These are phyloP conservation scores for Tricladium varicosporioides DNA, from an alignment of 2,329 filamentous ascomycete genomes.

Conservation along the genomic window DNA sequence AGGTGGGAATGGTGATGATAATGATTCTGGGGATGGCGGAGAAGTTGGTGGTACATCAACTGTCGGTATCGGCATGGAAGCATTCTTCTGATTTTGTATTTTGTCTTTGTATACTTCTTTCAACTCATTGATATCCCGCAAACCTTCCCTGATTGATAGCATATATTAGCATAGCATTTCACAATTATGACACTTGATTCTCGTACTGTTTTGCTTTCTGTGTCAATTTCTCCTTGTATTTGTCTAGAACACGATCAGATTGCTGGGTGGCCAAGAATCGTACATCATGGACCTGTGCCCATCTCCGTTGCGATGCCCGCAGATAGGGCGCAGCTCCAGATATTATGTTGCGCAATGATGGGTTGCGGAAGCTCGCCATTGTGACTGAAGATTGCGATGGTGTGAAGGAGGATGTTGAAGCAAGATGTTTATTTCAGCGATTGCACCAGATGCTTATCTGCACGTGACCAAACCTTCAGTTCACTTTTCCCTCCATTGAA, in stretches of 20 bases:
- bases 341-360: slow-evolving; percentile 45
- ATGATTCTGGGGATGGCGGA: slow-evolving; percentile 36
- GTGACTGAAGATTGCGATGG: neutral
- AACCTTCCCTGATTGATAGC: slow-evolving; percentile 49
- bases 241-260: slow-evolving; percentile 69
- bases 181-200: too few species aligned
- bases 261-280: slow-evolving; percentile 82
- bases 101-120: slow-evolving; percentile 82
- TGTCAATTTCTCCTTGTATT: slow-evolving; percentile 83
- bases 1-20: slow-evolving; percentile 33
- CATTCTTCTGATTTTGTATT: slow-evolving; percentile 68
- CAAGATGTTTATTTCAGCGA: too few species aligned
- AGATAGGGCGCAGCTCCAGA: slow-evolving; percentile 31
- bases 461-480: too few species aligned
- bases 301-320: slow-evolving; percentile 64
- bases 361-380: slow-evolving; percentile 51
- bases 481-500: too few species aligned
- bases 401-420: too few species aligned
- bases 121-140: slow-evolving; percentile 68
- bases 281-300: slow-evolving; percentile 90
- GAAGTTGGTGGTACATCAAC: slow-evolving; percentile 23
- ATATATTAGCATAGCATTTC: too few species aligned
- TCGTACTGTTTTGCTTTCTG: slow-evolving; percentile 71
- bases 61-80: slow-evolving; percentile 49
- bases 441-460: too few species aligned